Conservation (phyloP, 2,329 filamentous ascomycete species). For the Cadophora sp. region DNA sequence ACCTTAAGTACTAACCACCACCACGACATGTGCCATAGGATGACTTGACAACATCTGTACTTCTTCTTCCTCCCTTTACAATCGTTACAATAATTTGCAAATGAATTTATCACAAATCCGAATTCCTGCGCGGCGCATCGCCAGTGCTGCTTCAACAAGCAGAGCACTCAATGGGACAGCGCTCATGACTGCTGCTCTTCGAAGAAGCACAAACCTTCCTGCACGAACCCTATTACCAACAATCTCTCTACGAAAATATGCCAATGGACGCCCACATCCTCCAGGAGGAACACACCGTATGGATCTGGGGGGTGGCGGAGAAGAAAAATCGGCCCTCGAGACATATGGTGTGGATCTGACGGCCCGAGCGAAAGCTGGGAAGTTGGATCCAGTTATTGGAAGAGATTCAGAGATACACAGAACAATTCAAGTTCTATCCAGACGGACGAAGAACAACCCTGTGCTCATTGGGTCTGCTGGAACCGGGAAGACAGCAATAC, state of each 20-base stretch:
- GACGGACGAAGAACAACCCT: constrained; percentile 88
- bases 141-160: constrained; percentile 28
- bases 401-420: constrained; percentile 90
- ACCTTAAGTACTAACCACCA: neutral
- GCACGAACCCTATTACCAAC: constrained; percentile 48
- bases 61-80: constrained; percentile 15
- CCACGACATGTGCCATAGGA: constrained; percentile 7
- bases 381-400: constrained; percentile 95
- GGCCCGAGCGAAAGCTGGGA: constrained; percentile 81
- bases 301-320: constrained; percentile 77
- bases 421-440: constrained; percentile 91
- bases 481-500: constrained; percentile 91
- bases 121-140: constrained; percentile 40
- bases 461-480: constrained; percentile 87
- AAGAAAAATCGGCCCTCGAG: constrained; percentile 86
- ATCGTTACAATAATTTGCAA: constrained; percentile 25
- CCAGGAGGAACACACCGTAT: constrained; percentile 94
- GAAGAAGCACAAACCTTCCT: constrained; percentile 19
- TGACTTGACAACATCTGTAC: constrained; percentile 20
- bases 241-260: constrained; percentile 59
- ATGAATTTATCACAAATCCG: constrained; percentile 40
- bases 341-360: constrained; percentile 93
- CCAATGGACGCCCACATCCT: constrained; percentile 79
- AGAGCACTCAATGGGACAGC: constrained; percentile 27
- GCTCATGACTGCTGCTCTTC: constrained; percentile 26